Base-by-base conservation (phyloP, 176 grass and related monocot species). In the Cenchrus fungigraminus region DNA sequence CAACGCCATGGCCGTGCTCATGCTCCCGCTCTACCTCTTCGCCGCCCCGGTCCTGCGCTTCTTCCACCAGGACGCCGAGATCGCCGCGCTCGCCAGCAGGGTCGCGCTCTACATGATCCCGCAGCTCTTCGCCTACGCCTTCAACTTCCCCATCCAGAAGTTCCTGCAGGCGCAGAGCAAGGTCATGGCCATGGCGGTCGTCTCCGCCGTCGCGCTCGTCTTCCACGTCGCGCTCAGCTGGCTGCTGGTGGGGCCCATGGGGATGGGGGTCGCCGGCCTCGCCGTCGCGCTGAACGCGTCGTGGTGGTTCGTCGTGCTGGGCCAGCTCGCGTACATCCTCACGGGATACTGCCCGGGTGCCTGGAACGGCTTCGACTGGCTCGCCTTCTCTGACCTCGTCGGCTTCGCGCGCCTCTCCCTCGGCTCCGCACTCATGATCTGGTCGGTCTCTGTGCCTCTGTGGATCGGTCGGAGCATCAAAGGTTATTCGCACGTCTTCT, bases 351-450 rank as follows among this genome's bases (percentile, higher is more conserved):
- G 92, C 74, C 91, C 95, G 13, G 89, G 92, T 29, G 91, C 92
- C 0, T 98, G 95, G 95, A 98, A 84, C 29, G 95, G 95, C 6
- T 95, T 98, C 75, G 90, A 84, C 61, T 91, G 84, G 49, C 68
- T 91, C 9, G 91, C 92, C 22, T 85, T 93, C 62, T 83, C 78
- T n/a, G 91, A 87, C 50, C 83, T 98, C 49, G 3, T 34, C 32
- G 66, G 84, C 20, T 98, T 98, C 65, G 89, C 92, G 1, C 88
- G 87, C 54, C 92, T 98, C 89, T 98, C 95, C 10, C 25, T 98
- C 32, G 95, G 92, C 50, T 98, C 95, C 22, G 92, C 92, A 34
- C 76, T 95, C 61, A 98, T 95, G 95, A 37, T 98, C 55, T 98
- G 92, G 95, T 97, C 76, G 12, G 40, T n/a, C 4, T 0, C 44